Evolutionary conservation across 1,139 yeast genomes (phyloP).

Genomic region (Sugiyamaella paludigena): DNA sequence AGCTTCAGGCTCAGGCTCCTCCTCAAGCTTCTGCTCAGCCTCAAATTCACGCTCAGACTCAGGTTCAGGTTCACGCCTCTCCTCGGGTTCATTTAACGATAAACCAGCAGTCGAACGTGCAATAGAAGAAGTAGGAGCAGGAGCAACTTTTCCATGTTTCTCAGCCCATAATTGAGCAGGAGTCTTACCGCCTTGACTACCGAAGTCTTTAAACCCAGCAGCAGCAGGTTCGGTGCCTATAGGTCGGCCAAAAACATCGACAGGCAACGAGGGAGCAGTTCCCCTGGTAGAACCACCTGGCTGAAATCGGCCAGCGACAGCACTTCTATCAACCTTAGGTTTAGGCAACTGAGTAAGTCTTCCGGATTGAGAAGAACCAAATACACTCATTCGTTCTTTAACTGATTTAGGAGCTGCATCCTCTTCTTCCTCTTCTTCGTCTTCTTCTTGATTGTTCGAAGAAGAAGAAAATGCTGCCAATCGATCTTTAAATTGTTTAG

Average conservation of each 20-base stretch:
- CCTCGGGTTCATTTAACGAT: constrained; percentile 18
- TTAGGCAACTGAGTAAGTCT: constrained; percentile 64
- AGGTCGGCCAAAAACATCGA: constrained; percentile 57
- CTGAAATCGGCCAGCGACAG: constrained; percentile 51
- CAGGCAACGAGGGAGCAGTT: constrained; percentile 41
- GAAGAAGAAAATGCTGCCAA: constrained; percentile 19
- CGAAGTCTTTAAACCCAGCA: constrained; percentile 72
- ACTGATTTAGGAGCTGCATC: constrained; percentile 41
- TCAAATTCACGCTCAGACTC: constrained; percentile 21
- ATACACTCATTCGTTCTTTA: constrained; percentile 43
- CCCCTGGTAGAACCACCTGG: constrained; percentile 31
- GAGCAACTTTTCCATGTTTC: constrained; percentile 57
- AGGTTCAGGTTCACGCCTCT: constrained; percentile 21
- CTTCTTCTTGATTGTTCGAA: too few species aligned
- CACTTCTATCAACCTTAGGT: constrained; percentile 51
- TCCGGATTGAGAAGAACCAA: constrained; percentile 24
- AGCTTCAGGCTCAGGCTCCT: constrained; percentile 16
- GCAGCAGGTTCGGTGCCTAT: constrained; percentile 38
- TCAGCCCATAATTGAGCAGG: constrained; percentile 98
- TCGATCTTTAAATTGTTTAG: constrained; percentile 45
- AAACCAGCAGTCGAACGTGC: constrained; percentile 19
- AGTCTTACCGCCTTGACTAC: constrained; percentile 73
- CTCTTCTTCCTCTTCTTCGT: constrained; percentile 34
- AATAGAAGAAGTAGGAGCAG: constrained; percentile 20
- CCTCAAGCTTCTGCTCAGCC: constrained; percentile 21